These are phyloP conservation scores for Sutorius eximius DNA, from an alignment of 1,284 basidiomycete genomes.

Conservation along the genomic window DNA sequence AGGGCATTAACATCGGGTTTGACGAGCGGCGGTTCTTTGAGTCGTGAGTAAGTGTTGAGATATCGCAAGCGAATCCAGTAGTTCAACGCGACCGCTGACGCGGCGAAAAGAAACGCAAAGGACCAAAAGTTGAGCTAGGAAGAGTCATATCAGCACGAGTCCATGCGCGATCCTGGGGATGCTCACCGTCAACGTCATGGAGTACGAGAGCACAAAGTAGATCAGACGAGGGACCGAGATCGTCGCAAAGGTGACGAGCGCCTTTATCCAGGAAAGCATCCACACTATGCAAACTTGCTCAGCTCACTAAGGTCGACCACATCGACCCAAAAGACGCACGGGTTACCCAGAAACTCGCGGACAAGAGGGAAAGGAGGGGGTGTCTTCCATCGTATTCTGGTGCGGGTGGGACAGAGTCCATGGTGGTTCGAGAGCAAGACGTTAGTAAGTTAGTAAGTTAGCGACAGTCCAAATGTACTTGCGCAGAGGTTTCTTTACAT, in stretches of 20 bases:
- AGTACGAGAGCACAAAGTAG: conserved; percentile 80
- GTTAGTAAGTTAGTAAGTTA: no score
- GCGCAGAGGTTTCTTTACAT: conserved; percentile 5
- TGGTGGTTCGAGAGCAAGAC: conserved; percentile 14
- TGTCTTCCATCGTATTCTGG: conserved; percentile 41
- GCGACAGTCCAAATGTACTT: no score
- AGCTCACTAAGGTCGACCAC: conserved; percentile 3
- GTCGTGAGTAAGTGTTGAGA: conserved; percentile 72
- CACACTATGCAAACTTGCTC: conserved; percentile 55
- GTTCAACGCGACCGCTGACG: conserved; percentile 68
- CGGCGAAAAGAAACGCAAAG: conserved; percentile 73
- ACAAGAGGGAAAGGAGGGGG: conserved; percentile 63
- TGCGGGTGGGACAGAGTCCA: conserved; percentile 21
- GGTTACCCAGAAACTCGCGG: conserved; percentile 84
- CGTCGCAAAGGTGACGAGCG: conserved; percentile 72
- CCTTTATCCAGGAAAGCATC: conserved; percentile 73
- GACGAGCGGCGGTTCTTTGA: conserved; percentile 82
- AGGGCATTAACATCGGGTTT: conserved; percentile 78
- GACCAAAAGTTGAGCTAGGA: conserved; percentile 84
- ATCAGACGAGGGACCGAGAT: conserved; percentile 78
- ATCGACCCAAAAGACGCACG: conserved; percentile 45
- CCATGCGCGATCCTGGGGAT: background rate
- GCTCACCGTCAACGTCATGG: conserved; percentile 80
- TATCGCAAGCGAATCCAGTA: conserved; percentile 85
- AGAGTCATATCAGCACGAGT: conserved; percentile 3